phyloP scores from a whole-genome alignment of 768 basidiomycete species.

The Leccinum longicurvipes region DNA sequence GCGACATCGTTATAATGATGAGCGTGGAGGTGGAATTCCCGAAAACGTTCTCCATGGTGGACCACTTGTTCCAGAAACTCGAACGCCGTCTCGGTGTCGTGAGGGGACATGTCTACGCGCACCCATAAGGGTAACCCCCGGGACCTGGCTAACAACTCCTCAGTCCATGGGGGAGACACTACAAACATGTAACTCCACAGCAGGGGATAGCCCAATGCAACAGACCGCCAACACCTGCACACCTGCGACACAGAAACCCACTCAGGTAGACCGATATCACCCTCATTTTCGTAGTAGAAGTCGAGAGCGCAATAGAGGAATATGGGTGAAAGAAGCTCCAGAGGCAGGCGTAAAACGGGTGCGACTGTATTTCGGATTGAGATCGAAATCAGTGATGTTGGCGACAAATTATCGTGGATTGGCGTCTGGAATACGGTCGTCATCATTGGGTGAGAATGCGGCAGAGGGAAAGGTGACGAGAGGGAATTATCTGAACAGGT shows the following conservation, averaged over 20 bases:
- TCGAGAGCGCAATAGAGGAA: background rate
- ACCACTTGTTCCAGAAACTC: background rate
- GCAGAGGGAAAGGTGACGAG: background rate
- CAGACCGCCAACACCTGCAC: background rate
- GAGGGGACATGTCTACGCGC: background rate
- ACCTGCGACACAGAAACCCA: background rate
- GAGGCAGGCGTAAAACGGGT: background rate
- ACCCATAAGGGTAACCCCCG: background rate
- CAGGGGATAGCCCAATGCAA: background rate
- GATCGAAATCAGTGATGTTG: background rate
- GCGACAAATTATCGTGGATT: background rate
- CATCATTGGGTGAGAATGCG: background rate
- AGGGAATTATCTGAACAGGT: background rate
- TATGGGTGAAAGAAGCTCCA: background rate
- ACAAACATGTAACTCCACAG: conserved; percentile 5
- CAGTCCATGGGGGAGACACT: background rate
- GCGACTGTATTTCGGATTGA: background rate
- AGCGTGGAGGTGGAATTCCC: background rate
- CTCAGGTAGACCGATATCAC: background rate
- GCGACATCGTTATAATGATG: background rate
- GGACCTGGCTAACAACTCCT: background rate
- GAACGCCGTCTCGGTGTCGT: background rate
- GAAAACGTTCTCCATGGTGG: background rate
- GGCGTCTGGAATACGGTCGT: background rate
- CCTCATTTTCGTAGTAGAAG: background rate